Percentiles rank a stretch among this genome's conserved stretches.
These are phyloP conservation scores for Henckelia pumila DNA, from an alignment of 257 asterid species.

Conservation along the genomic window DNA sequence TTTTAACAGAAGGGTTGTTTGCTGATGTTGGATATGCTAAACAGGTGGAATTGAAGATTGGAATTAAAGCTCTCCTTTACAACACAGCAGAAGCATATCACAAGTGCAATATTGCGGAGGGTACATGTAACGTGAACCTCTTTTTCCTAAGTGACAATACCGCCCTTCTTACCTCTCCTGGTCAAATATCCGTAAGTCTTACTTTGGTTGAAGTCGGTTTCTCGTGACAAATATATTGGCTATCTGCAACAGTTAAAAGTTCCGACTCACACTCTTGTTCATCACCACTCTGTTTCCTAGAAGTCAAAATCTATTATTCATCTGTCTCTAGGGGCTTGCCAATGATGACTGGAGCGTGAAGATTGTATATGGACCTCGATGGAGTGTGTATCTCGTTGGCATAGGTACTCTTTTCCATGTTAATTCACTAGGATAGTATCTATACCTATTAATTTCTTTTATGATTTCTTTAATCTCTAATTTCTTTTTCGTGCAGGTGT, in stretches of 20 bases:
- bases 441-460: slow-evolving; percentile 7
- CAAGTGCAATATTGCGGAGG: slow-evolving; percentile 48
- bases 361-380: slow-evolving; percentile 69
- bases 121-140: slow-evolving; percentile 48
- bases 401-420: slow-evolving; percentile 45
- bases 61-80: slow-evolving; percentile 44
- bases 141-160: slow-evolving; percentile 38
- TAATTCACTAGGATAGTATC: not conserved
- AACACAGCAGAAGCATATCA: slow-evolving; percentile 59
- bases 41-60: slow-evolving; percentile 57
- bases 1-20: slow-evolving; percentile 7
- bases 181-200: slow-evolving; percentile 53
- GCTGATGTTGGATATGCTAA: slow-evolving; percentile 28
- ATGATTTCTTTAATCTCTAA: slow-evolving; percentile 10
- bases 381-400: slow-evolving; percentile 59
- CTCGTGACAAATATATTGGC: not conserved
- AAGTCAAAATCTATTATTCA: not conserved
- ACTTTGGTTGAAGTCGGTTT: too few species aligned
- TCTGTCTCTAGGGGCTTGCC: slow-evolving; percentile 43
- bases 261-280: not conserved
- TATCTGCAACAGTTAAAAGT: not conserved
- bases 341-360: slow-evolving; percentile 43
- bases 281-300: not conserved
- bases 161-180: slow-evolving; percentile 73
- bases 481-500: slow-evolving; percentile 50